Conservation (phyloP, 495 filamentous ascomycete species). For the Podospora pseudoanserina region DNA sequence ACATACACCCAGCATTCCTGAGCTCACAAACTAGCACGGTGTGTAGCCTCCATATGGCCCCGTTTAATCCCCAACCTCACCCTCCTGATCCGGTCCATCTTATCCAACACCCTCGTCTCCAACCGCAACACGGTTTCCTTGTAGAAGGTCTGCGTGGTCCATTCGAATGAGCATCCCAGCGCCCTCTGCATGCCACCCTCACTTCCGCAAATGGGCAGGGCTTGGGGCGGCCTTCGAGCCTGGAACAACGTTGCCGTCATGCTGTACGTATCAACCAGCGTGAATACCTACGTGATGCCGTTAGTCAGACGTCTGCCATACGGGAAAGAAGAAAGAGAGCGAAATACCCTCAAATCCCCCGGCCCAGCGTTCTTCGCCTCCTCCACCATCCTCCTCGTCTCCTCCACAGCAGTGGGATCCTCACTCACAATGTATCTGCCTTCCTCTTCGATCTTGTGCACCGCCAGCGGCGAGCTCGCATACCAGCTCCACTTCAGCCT, state of each 20-base stretch:
- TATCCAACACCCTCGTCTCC: conserved; percentile 23
- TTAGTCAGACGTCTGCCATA: not conserved
- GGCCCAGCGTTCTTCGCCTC: conserved; percentile 13
- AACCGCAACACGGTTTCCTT: conserved; percentile 40
- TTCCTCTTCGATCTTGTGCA: not conserved
- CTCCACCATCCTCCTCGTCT: conserved; percentile 4
- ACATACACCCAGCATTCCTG: no score
- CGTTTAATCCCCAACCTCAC: not conserved
- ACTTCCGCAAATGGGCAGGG: conserved; percentile 32
- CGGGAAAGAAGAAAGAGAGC: no score
- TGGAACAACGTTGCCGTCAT: conserved; percentile 38
- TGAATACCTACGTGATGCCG: conserved; percentile 22
- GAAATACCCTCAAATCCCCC: conserved; percentile 9
- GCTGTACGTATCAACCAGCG: conserved; percentile 39
- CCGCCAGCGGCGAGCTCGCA: conserved; percentile 4
- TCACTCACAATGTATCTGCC: conserved; percentile 1
- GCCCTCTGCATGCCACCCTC: conserved; percentile 44
- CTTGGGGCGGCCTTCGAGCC: conserved; percentile 32
- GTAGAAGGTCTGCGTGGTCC: conserved; percentile 27
- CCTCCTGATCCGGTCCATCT: conserved; percentile 20
- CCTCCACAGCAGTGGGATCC: not conserved
- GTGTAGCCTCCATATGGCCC: not conserved
- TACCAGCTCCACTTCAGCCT: not conserved
- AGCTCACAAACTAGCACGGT: not conserved
- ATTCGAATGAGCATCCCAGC: conserved; percentile 37